Percentiles rank a stretch among this genome's conserved stretches.
phyloP scores from a whole-genome alignment of 495 filamentous ascomycete species.

The Neurospora tetrasperma region DNA sequence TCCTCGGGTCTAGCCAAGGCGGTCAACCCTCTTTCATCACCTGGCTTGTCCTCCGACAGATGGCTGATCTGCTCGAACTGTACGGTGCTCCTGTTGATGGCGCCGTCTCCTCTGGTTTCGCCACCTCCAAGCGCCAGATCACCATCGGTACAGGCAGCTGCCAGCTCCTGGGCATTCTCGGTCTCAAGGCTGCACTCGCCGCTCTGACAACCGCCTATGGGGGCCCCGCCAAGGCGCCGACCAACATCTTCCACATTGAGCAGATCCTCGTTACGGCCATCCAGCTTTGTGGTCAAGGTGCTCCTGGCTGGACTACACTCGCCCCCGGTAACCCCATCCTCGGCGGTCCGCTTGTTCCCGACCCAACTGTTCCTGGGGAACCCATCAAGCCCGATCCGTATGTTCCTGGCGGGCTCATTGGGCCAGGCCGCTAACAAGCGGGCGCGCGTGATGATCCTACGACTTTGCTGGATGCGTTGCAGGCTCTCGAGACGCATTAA shows the following conservation, averaged over 20 bases:
- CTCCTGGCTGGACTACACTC: conserved; percentile 15
- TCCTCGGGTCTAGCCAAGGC: conserved; percentile 3
- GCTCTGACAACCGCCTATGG: conserved; percentile 14
- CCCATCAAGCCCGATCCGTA: conserved; percentile 11
- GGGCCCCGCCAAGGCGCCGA: conserved; percentile 9
- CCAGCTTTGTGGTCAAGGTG: conserved; percentile 13
- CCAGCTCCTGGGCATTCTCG: conserved; percentile 8
- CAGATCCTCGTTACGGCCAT: conserved; percentile 15
- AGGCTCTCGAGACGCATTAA: conserved; percentile 13
- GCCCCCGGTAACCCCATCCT: conserved; percentile 23
- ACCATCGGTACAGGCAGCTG: conserved; percentile 14
- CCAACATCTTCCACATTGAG: conserved; percentile 14
- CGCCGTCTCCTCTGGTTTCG: background rate
- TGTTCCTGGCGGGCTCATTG: conserved; percentile 6
- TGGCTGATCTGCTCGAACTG: conserved; percentile 21
- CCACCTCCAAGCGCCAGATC: conserved; percentile 20
- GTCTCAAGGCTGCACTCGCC: conserved; percentile 12
- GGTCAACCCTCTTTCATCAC: conserved; percentile 15
- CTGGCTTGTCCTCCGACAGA: conserved; percentile 17
- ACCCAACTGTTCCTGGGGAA: conserved; percentile 22
- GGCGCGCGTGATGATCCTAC: background rate
- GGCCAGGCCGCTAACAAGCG: conserved; percentile 5
- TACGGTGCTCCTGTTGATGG: conserved; percentile 13
- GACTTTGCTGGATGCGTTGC: conserved; percentile 11
- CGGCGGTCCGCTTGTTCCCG: conserved; percentile 19